Percentiles rank a stretch among this genome's conserved stretches.
Conservation (phyloP, 176 grass and related monocot genomes). For the Hsuehochloa calcarea region DNA sequence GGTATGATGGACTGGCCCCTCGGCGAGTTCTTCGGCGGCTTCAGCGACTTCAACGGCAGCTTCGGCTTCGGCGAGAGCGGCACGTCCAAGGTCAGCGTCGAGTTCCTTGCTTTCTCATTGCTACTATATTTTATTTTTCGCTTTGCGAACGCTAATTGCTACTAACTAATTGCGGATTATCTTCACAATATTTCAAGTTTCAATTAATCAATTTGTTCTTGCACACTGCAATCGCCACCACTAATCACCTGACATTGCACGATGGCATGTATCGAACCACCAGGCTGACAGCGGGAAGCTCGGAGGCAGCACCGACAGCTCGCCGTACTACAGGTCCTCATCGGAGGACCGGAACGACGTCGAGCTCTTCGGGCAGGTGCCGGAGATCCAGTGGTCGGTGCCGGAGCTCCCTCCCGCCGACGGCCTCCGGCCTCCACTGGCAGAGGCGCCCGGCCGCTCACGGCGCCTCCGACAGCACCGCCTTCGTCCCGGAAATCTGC, state of each 20-base stretch:
- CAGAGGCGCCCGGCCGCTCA: not conserved
- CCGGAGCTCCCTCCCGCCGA: constrained; percentile 54
- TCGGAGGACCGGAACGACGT: constrained; percentile 46
- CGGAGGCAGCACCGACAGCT: constrained; percentile 66
- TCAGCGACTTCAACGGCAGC: constrained; percentile 46
- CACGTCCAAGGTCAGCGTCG: constrained; percentile 57
- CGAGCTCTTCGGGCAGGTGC: constrained; percentile 58
- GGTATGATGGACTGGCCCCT: constrained; percentile 62
- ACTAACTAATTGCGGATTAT: not conserved
- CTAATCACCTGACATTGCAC: not conserved
- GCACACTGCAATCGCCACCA: not conserved
- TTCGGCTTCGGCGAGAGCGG: constrained; percentile 58
- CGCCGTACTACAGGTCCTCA: constrained; percentile 45
- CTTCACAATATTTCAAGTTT: not conserved
- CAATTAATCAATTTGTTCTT: not conserved
- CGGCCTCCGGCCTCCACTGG: constrained; percentile 58
- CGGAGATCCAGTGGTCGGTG: constrained; percentile 57
- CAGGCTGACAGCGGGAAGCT: constrained; percentile 82
- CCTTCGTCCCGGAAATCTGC: constrained; percentile 51
- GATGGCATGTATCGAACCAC: not conserved
- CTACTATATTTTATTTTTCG: not conserved
- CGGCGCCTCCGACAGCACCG: not conserved
- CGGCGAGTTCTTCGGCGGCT: constrained; percentile 70
- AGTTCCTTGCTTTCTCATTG: not conserved
- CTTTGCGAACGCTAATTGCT: not conserved